These are phyloP conservation scores for Linnemannia zychae DNA, from an alignment of 192 early-diverging fungal species.

Conservation along the genomic window DNA sequence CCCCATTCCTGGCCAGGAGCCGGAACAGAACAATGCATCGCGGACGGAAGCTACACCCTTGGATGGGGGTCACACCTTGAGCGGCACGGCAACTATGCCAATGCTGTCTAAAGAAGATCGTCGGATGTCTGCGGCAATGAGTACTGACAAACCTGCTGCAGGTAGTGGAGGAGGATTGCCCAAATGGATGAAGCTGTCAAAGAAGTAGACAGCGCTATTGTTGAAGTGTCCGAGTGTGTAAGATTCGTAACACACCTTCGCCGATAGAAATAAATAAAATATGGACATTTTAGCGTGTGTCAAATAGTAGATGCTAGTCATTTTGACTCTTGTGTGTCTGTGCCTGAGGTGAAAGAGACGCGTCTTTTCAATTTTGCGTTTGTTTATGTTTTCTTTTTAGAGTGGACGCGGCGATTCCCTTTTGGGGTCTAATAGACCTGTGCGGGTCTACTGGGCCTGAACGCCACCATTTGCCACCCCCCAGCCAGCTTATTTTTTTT, in stretches of 20 bases:
- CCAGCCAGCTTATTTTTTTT: neutral
- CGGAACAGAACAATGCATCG: neutral
- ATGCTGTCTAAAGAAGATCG: constrained; percentile 36
- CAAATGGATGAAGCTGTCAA: constrained; percentile 56
- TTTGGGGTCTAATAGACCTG: neutral
- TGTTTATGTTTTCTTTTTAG: neutral
- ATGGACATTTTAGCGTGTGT: neutral
- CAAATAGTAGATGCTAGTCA: neutral
- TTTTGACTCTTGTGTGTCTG: neutral
- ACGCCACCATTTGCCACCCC: constrained; percentile 10
- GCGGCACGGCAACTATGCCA: constrained; percentile 18
- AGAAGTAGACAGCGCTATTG: constrained; percentile 26
- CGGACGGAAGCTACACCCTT: neutral
- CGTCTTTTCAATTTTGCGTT: neutral
- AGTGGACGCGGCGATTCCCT: constrained; percentile 4
- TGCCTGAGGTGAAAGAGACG: neutral
- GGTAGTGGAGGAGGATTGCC: constrained; percentile 32
- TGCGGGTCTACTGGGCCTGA: neutral
- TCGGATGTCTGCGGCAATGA: constrained; percentile 42
- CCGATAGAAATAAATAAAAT: no score
- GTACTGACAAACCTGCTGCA: constrained; percentile 44
- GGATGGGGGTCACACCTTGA: constrained; percentile 7
- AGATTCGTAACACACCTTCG: no score
- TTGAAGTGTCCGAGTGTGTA: no score
- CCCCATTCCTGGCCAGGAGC: constrained; percentile 33